Evolutionary conservation across 225 moss, liverwort and hornwort species (phyloP), one percentile per base, ranked within the genome.

Genomic region (Anthoceros angustus): DNA sequence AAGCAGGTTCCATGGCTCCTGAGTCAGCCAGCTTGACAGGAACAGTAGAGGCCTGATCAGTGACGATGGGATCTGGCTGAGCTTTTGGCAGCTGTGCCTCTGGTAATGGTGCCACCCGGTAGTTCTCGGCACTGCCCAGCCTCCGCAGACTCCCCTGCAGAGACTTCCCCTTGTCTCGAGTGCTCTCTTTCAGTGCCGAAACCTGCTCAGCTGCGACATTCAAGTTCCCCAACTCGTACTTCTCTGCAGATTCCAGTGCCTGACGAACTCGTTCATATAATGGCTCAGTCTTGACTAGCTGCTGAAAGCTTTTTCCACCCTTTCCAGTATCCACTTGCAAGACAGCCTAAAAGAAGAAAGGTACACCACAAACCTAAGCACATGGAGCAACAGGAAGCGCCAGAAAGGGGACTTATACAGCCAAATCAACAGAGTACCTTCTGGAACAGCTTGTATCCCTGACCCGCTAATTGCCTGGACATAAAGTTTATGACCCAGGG

Each of bases 401-500:
- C 5, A 15, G 26, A 63, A 10, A 38, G 25, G 10, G 25, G 10
- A 39, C 1, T 7, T 16, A 6, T 64, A 1, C 23, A 5, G 40
- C 16, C 16, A n/a, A n/a, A 10, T 9, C 12, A 41, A 12, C 25
- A n/a, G 11, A 23, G 64, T 6, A 89, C 98, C 98, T 98, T 98
- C 77, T 98, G 92, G 70, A 87, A 98, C 5, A 98, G 79, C 84
- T 89, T 98, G 63, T 92, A 82, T 25, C 98, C 98, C 79, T 84
- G 89, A 26, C 92, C 88, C 40, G 79, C 87, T 70, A 98, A 77
- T 76, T 92, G 92, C 72, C 98, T 80, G 20, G 92, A 80, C 7
- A 98, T 77, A 21, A 98, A 98, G 69, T 98, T 98, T 76, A 98
- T 98, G 67, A 98, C 40, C 85, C 86, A 86, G 11, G 98, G 81